Conservation (phyloP, 2,329 filamentous ascomycete species). For the Alternaria novae-zelandiae region DNA sequence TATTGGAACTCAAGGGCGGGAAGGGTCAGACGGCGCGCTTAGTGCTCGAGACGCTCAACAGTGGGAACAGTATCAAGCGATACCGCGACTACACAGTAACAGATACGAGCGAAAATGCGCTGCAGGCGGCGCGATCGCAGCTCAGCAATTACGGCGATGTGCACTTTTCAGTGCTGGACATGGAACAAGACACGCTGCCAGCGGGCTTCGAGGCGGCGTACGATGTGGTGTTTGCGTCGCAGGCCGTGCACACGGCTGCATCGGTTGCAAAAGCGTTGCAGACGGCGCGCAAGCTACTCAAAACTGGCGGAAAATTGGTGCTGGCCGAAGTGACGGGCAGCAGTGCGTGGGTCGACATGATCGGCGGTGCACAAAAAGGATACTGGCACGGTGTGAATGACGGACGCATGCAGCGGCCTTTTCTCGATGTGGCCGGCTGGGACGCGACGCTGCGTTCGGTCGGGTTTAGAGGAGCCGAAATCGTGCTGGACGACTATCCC, state of each 20-base stretch:
- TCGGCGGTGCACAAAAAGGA: conserved; percentile 16
- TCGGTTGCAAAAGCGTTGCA: conserved; percentile 14
- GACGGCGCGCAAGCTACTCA: conserved; percentile 16
- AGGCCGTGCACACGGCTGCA: neutral
- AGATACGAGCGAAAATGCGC: neutral
- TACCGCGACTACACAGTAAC: conserved; percentile 26
- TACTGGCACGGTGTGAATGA: conserved; percentile 20
- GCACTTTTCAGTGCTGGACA: conserved; percentile 18
- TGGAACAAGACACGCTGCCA: conserved; percentile 5
- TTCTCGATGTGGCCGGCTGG: conserved; percentile 39
- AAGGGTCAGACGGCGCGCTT: conserved; percentile 12
- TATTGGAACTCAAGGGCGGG: conserved; percentile 42
- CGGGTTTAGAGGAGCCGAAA: conserved; percentile 45
- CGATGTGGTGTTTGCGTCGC: conserved; percentile 26
- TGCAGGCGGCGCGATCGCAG: neutral
- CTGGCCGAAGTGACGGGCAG: conserved; percentile 36
- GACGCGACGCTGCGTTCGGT: conserved; percentile 33
- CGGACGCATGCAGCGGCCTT: conserved; percentile 13
- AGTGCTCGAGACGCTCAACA: neutral
- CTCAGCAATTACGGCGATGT: neutral
- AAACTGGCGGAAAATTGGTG: conserved; percentile 55
- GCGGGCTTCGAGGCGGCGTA: conserved; percentile 15
- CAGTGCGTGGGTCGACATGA: neutral
- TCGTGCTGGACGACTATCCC: conserved; percentile 20
- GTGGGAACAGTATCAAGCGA: neutral